Conservation (phyloP, 139 green algal genomes). For the Haematococcus lacustris region DNA sequence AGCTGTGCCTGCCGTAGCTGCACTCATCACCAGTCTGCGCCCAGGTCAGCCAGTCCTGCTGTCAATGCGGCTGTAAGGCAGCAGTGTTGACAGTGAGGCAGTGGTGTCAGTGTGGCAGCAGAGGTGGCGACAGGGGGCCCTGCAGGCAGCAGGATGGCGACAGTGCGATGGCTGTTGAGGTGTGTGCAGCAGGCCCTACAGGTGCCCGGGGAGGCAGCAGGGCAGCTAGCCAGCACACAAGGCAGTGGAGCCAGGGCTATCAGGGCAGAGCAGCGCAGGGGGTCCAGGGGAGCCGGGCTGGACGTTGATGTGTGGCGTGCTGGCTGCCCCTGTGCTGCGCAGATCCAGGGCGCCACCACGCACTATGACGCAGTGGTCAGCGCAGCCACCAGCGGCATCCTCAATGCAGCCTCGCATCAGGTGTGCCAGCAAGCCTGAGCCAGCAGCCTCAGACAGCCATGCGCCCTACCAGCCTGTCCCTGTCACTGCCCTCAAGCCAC, state of each 20-base stretch:
- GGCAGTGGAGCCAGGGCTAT: not conserved
- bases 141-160: not conserved
- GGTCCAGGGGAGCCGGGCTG: not conserved
- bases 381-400: constrained; percentile 69
- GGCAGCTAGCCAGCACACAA: not conserved
- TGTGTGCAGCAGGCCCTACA: not conserved
- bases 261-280: not conserved
- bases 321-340: constrained; percentile 7
- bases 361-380: constrained; percentile 94
- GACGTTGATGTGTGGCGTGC: not conserved
- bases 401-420: constrained; percentile 48
- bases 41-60: not conserved
- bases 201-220: not conserved
- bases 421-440: constrained; percentile 49
- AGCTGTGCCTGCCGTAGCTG: not conserved
- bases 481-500: too few species aligned
- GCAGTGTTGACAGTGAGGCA: too few species aligned
- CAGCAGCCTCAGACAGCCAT: too few species aligned
- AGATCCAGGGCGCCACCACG: constrained; percentile 86
- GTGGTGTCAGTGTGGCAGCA: too few species aligned
- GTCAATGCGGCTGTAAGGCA: too few species aligned
- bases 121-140: too few species aligned
- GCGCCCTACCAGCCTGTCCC: too few species aligned
- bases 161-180: not conserved
- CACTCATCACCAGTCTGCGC: not conserved